Base-by-base conservation (phyloP, 2,329 filamentous ascomycete genomes). In the Harringtonia lauricola region DNA sequence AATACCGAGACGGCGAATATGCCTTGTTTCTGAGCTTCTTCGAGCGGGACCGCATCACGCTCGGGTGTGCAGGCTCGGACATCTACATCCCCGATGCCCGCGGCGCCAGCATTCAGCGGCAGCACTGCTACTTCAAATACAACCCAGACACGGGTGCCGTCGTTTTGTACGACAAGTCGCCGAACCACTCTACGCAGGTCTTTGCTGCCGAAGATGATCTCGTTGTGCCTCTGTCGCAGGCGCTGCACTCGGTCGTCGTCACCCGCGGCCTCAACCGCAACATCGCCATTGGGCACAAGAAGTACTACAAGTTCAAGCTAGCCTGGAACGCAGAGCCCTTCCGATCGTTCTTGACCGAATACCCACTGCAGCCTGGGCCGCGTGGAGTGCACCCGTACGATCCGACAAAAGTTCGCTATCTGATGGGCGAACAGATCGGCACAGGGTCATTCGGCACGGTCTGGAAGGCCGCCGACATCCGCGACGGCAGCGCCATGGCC, bases 361-460 rank as follows among this genome's bases (percentile, higher is more conserved):
- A 38, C n/a, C 40, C 42, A 29, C 15, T 39, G 21, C 39, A 35
- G 33, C 18, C 40, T 44, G 31, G 42, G 29, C n/a, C 40, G 38
- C 4, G 34, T 36, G 9, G 24, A 29, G n/a, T 12, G 14, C 6
- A 19, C 22, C 13, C 45, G 14, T 34, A 17, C 22, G 42, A 43
- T 21, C 5, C 43, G 2, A 8, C 28, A 15, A 44, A 42, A 8
- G 29, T 41, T n/a, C 54, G 48, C 21, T 59, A 59, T 31, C 30
- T 59, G 2, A 28, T 48, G 33, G 52, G 52, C 0, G 41, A 47
- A 0, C 47, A 51, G 19, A 39, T 59, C 9, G 57, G 56, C 2
- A 48, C 39, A 1, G 57, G 57, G 15, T 48, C 48, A 13, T 59
- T 53, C 19, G 57, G 56, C 4, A 48, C 44, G 3, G 56, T 58